These are phyloP conservation scores for Komagataella populi DNA, from an alignment of 805 yeast genomes.

Conservation along the genomic window DNA sequence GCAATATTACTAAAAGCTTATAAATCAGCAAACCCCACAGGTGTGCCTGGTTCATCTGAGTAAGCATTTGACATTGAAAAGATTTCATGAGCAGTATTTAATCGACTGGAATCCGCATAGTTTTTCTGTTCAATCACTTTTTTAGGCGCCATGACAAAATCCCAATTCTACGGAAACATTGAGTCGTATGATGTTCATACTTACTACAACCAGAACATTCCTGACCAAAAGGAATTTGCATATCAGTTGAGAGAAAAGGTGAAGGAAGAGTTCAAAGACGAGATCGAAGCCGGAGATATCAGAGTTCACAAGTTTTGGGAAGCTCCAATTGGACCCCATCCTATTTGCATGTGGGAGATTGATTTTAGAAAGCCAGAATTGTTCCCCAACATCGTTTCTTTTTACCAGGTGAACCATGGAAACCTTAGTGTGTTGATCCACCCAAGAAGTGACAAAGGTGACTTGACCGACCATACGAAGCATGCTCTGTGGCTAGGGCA, in stretches of 20 bases:
- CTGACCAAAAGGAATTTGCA: constrained; percentile 21
- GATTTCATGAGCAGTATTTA: too few species aligned
- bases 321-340: constrained; percentile 44
- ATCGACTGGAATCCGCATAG: neutral
- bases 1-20: neutral
- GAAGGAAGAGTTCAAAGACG: constrained; percentile 5
- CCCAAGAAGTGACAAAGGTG: constrained; percentile 30
- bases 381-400: constrained; percentile 31
- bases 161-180: constrained; percentile 10
- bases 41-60: neutral
- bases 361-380: constrained; percentile 34
- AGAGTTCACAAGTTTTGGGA: constrained; percentile 32
- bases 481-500: constrained; percentile 46
- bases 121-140: neutral
- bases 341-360: constrained; percentile 42
- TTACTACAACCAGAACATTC: constrained; percentile 27
- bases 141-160: neutral
- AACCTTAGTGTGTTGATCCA: constrained; percentile 38
- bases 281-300: constrained; percentile 22
- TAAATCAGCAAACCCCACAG: neutral
- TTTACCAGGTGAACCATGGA: constrained; percentile 40
- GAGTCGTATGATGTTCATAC: constrained; percentile 42
- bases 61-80: neutral
- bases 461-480: constrained; percentile 33
- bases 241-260: constrained; percentile 11